phyloP scores from a whole-genome alignment of 2,329 filamentous ascomycete genomes.

The Chaetothyriales sp. region DNA sequence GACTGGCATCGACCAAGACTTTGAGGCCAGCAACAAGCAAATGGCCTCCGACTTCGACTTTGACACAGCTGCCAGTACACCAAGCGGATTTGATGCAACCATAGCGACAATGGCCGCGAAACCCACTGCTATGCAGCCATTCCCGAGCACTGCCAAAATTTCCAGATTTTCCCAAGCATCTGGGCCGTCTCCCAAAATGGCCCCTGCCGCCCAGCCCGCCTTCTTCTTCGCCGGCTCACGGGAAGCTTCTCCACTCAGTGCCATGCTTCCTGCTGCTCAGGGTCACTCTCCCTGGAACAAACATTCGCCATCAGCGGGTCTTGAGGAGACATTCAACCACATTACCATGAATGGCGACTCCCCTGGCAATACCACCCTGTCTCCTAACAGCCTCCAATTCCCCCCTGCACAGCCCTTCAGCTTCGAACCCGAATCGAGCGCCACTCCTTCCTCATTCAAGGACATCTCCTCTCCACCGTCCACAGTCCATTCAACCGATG shows the following conservation, averaged over 20 bases:
- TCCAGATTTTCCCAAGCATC: slow-evolving; percentile 9
- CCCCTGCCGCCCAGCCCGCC: slow-evolving; percentile 11
- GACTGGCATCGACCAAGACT: slow-evolving; percentile 24
- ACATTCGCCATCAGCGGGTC: slow-evolving; percentile 28
- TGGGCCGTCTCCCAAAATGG: slow-evolving; percentile 16
- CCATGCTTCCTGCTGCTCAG: slow-evolving; percentile 19
- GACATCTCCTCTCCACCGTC: slow-evolving; percentile 17
- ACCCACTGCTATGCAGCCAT: slow-evolving; percentile 4
- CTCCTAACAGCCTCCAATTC: slow-evolving; percentile 24
- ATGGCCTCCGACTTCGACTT: slow-evolving; percentile 36
- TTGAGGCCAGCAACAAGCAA: slow-evolving; percentile 31
- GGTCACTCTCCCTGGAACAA: slow-evolving; percentile 26
- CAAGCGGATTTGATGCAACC: slow-evolving; percentile 26
- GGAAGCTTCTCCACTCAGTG: slow-evolving; percentile 25
- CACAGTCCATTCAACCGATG: slow-evolving; percentile 16
- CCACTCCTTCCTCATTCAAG: slow-evolving; percentile 17
- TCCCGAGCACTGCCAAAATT: slow-evolving; percentile 5
- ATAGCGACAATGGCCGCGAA: slow-evolving; percentile 16
- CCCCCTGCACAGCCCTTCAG: slow-evolving; percentile 18
- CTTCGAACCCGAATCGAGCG: slow-evolving; percentile 30
- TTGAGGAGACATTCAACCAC: slow-evolving; percentile 32
- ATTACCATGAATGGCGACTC: slow-evolving; percentile 32
- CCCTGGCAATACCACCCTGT: slow-evolving; percentile 25
- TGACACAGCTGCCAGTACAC: slow-evolving; percentile 33
- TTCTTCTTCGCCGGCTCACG: slow-evolving; percentile 24